Conservation (phyloP, 176 grass and related monocot genomes). For the Avena sativa region DNA sequence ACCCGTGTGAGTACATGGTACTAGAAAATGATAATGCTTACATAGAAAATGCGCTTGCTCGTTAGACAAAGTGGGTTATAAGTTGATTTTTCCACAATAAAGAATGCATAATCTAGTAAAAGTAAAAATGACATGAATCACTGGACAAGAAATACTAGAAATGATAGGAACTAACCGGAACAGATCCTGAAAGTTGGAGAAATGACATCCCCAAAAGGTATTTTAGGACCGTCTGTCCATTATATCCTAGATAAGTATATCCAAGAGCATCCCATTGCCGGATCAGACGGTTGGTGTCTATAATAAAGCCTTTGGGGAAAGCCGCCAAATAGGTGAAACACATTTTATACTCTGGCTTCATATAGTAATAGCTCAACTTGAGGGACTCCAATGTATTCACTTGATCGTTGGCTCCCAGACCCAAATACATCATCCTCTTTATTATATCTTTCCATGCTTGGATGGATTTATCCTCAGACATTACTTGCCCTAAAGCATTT, state of each 20-base stretch:
- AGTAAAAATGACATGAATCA: no score
- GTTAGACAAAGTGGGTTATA: no score
- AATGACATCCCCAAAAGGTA: constrained; percentile 59
- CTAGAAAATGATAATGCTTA: no score
- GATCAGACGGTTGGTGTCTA: constrained; percentile 45
- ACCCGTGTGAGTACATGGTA: no score
- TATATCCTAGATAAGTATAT: constrained; percentile 13
- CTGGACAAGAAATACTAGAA: no score
- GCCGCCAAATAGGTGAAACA: constrained; percentile 64
- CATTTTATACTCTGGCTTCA: constrained; percentile 41
- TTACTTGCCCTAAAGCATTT: constrained; percentile 2
- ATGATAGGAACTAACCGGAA: background rate
- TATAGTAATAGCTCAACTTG: constrained; percentile 53
- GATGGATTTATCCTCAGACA: background rate
- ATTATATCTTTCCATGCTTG: background rate
- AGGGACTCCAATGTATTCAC: constrained; percentile 32
- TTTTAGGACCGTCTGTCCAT: constrained; percentile 29
- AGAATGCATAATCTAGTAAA: no score
- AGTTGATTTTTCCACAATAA: no score
- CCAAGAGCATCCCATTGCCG: constrained; percentile 60
- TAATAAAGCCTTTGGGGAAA: constrained; percentile 49
- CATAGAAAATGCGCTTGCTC: no score
- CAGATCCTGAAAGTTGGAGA: constrained; percentile 38
- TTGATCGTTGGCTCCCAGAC: background rate
- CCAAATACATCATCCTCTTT: background rate